Base-by-base conservation (phyloP, 805 yeast species). In the Wickerhamomyces canadensis region DNA sequence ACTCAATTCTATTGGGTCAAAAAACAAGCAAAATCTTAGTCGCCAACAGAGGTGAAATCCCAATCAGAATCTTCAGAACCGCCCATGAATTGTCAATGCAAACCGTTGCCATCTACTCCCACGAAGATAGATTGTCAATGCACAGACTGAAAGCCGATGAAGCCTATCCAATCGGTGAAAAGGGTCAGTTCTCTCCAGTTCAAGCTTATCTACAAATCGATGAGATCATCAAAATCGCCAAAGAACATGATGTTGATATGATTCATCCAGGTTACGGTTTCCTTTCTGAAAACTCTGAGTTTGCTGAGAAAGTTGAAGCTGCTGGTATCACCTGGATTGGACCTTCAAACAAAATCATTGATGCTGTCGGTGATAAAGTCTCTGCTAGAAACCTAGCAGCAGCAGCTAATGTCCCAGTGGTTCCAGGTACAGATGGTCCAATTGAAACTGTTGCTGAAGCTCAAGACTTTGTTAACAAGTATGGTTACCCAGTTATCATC, bases 401-500 rank as follows among this genome's bases (percentile, higher is more conserved):
- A 34, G 70, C 71, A 47, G 86, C 86, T 54, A 61, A 78, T 40
- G 98, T 91, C 15, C 98, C 98, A 12, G 83, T 81, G 27, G 97
- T 91, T 19, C 98, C 98, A 6, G 98, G 98, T 58, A 89, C 98
- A 12, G 95, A 94, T 7, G 98, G 98, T 28, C 98, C 98, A 45
- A 88, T 93, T 58, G 89, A 80, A 41, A 55, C 73, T 19, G 80
- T 80, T 18, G 80, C 72, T 40, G 87, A 91, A 54, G 98, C 98
- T 24, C 54, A 66, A 47, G 80, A 61, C 8, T 91, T 91, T 57
- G 97, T 89, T 26, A 75, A 67, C 31, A 57, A 87, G 65, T 74
- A 91, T 62, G 98, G 98, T 23, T 89, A 62, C 67, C 98, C 98
- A 8, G 98, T 93, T 34, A 91, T 91, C 65, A 88, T 91, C 67